Base-by-base conservation (phyloP, 768 basidiomycete genomes). In the Scleroderma bovista region DNA sequence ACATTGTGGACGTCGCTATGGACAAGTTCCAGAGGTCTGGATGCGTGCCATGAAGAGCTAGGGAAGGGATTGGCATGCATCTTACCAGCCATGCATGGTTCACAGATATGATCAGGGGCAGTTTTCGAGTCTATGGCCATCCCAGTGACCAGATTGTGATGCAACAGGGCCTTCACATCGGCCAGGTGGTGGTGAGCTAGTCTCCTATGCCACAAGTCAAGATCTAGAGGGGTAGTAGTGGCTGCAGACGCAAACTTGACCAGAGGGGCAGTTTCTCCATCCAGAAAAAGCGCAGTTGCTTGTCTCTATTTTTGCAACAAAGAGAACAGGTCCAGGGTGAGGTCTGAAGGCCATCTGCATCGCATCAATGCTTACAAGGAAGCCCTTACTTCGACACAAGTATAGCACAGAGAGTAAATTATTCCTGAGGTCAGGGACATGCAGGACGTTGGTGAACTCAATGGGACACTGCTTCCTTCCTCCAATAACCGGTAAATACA, bases 1-100 rank as follows among this genome's bases (percentile, higher is more conserved):
- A 52, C n/a, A 10, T 49, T 33, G n/a, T 60, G 56, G 0, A 67
- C 46, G 52, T 69, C 60, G 5, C 55, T 48, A 46, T 66, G 64
- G 10, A 65, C 49, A 36, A 60, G 61, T 11, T 55, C 47, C 2
- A 62, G 41, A 32, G 51, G 49, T 2, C 12, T 20, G 36, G 45
- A 16, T 17, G 59, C 47, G 6, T 39, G 47, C 48, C 34, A 48
- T 42, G 47, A 16, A 1, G 59, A 57, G 11, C 23, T 23, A 20
- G 53, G 52, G 43, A 60, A 58, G 6, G 62, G 56, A 31, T 55
- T 53, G 8, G 57, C 49, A 39, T 56, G 49, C 51, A 57, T 55
- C 51, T 62, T 62, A 24, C 64, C 59, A 23, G 40, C 31, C 4
- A 59, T 37, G 23, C 61, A 59, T 1, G 53, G 50, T 22, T 57